A percentile compares a stretch with the other conserved stretches of the same genome.
Evolutionary conservation across 2,329 filamentous ascomycete species (phyloP).

Genomic region (Xylaria arbuscula): DNA sequence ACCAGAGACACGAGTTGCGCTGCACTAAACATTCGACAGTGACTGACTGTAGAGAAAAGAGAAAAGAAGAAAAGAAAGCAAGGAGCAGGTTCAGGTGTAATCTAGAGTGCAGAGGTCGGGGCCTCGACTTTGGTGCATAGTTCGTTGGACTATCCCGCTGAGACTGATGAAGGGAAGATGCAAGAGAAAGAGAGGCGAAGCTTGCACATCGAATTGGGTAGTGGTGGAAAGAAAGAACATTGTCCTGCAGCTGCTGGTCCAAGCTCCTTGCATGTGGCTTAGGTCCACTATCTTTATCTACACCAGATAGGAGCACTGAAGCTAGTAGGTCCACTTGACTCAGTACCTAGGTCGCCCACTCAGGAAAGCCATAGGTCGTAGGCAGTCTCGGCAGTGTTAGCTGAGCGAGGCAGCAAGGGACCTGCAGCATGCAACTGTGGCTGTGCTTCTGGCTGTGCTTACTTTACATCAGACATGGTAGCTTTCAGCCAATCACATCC

Average conservation of each 20-base stretch:
- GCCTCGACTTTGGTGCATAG: slow-evolving; percentile 23
- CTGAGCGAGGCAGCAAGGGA: too few relatives aligned
- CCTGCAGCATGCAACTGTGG: slow-evolving; percentile 29
- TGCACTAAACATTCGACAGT: slow-evolving; percentile 22
- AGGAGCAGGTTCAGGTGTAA: background rate
- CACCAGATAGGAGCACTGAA: too few relatives aligned
- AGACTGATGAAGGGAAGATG: slow-evolving; percentile 27
- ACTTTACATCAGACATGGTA: slow-evolving; percentile 2
- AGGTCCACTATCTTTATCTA: background rate
- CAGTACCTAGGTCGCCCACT: too few relatives aligned
- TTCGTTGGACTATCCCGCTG: slow-evolving; percentile 22
- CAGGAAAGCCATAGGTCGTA: too few relatives aligned
- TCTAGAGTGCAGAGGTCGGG: slow-evolving; percentile 6
- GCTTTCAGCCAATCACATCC: slow-evolving; percentile 24
- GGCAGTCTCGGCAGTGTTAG: too few relatives aligned
- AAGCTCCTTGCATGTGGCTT: slow-evolving; percentile 32
- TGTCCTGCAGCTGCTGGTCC: slow-evolving; percentile 26
- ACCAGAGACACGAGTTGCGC: slow-evolving; percentile 22
- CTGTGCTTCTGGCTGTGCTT: slow-evolving; percentile 10
- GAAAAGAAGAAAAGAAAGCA: background rate
- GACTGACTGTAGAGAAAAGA: background rate
- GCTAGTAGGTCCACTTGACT: too few relatives aligned
- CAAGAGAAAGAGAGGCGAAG: slow-evolving; percentile 26
- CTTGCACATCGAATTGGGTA: slow-evolving; percentile 23
- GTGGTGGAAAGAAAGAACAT: slow-evolving; percentile 36